These are phyloP conservation scores for Taphrina deformans DNA, from an alignment of 1,139 yeast genomes.

Conservation along the genomic window DNA sequence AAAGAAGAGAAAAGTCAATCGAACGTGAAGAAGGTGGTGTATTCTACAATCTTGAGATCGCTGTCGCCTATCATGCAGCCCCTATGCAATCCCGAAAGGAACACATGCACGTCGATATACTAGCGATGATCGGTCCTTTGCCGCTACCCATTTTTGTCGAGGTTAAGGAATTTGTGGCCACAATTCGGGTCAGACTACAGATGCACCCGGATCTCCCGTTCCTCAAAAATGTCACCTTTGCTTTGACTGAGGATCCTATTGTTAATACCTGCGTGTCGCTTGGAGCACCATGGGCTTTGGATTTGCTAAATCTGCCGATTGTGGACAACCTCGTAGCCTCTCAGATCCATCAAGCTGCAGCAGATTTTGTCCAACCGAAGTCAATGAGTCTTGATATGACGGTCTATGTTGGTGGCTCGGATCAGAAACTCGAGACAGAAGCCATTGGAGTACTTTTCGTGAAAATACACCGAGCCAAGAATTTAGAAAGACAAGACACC, in stretches of 20 bases:
- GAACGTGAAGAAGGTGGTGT: conserved; percentile 31
- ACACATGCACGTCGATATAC: conserved; percentile 31
- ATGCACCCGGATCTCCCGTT: conserved; percentile 31
- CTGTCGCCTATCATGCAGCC: conserved; percentile 31
- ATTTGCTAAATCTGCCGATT: conserved; percentile 28
- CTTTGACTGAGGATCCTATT: conserved; percentile 24
- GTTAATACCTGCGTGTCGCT: conserved; percentile 24
- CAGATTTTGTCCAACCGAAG: conserved; percentile 29
- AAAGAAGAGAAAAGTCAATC: conserved; percentile 26
- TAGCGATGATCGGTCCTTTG: conserved; percentile 17
- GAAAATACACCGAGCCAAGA: conserved; percentile 30
- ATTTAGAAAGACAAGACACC: conserved; percentile 23
- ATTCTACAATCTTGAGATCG: conserved; percentile 31
- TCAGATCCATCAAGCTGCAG: conserved; percentile 17
- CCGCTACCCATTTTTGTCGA: conserved; percentile 32
- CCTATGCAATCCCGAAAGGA: conserved; percentile 8
- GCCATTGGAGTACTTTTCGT: conserved; percentile 29
- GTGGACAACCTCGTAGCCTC: conserved; percentile 21
- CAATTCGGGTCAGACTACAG: conserved; percentile 25
- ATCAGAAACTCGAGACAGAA: conserved; percentile 18
- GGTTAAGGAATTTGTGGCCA: conserved; percentile 32
- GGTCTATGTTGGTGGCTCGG: conserved; percentile 28
- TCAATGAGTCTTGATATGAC: conserved; percentile 33
- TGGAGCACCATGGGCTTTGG: conserved; percentile 31
- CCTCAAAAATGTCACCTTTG: conserved; percentile 28